Base-by-base conservation (phyloP, 257 asterid species). In the Solanum tacnaense region DNA sequence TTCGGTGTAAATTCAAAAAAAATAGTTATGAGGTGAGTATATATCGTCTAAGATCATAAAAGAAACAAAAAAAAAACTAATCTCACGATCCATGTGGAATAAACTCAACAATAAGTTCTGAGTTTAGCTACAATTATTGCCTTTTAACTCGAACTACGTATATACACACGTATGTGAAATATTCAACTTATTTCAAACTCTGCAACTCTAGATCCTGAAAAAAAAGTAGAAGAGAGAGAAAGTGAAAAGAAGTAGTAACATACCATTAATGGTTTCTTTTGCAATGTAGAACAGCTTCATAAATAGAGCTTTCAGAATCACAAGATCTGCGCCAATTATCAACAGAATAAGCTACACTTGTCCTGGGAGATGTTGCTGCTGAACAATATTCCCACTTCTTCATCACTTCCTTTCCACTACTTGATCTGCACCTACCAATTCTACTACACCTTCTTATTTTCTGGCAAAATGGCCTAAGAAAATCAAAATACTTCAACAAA, bases 241-340 rank as follows among this genome's bases (percentile, higher is more conserved):
- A 7, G n/a, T 29, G 29, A 35, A 27, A n/a, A 44, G n/a, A 56
- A 29, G 9, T 7, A 32, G 21, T 4, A 5, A 21, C 58, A 23
- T 89, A 94, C 98, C 94, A 52, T 91, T 92, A 71, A 27, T 85
- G 87, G 96, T 96, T 56, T 94, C 92, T 94, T 88, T 96, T 96
- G 91, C 99, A 96, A 67, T 96, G 98, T 60, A 95, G 96, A 41
- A 96, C 98, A 9, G 99, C 99, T 90, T 96, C 99, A 87, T 92
- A 88, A 83, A 96, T 96, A 13, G 98, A 94, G 91, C 94, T 93
- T 92, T 96, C 99, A 6, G 99, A 96, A 85, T 96, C 99, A 87
- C 98, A 95, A 34, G 98, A 96, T 84, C 93, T 90, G 7, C 98
- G 92, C 96, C 96, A 94, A 67, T 90, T 91, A 82, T 94, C 96